A percentile compares a stretch with the other conserved stretches of the same genome.
phyloP scores from a whole-genome alignment of 768 basidiomycete species.

The Clitopilus hobsonii region DNA sequence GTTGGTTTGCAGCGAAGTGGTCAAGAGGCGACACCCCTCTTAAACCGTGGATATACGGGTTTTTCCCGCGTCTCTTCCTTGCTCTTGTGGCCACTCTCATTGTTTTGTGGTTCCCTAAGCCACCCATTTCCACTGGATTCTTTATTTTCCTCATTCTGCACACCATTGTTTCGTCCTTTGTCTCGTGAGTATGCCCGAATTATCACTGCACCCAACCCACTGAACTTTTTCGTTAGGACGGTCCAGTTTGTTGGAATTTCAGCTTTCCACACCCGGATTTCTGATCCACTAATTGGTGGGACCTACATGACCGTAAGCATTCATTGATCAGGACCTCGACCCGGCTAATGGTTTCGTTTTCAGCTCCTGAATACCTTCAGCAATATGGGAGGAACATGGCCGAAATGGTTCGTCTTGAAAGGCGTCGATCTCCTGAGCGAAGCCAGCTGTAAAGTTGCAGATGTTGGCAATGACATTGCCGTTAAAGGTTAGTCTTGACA shows the following conservation, averaged over 20 bases:
- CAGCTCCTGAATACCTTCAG: slow-evolving; percentile 93
- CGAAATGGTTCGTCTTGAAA: slow-evolving; percentile 93
- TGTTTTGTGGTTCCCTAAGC: slow-evolving; percentile 80
- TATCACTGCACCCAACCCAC: not conserved
- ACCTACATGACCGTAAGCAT: slow-evolving; percentile 95
- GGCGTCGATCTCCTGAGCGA: slow-evolving; percentile 89
- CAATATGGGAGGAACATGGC: slow-evolving; percentile 98
- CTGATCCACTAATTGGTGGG: slow-evolving; percentile 95
- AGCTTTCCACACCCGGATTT: slow-evolving; percentile 96
- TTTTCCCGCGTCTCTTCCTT: slow-evolving; percentile 82
- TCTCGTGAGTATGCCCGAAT: slow-evolving; percentile 52
- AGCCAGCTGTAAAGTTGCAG: slow-evolving; percentile 75
- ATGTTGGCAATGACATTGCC: slow-evolving; percentile 45
- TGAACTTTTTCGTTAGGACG: slow-evolving; percentile 52
- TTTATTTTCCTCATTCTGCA: slow-evolving; percentile 77
- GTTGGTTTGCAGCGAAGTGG: slow-evolving; percentile 93
- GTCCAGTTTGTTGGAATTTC: slow-evolving; percentile 99
- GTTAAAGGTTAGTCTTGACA: slow-evolving; percentile 59
- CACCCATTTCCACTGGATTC: slow-evolving; percentile 69
- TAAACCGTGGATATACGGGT: slow-evolving; percentile 86
- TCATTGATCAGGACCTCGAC: not conserved
- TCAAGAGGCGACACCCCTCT: slow-evolving; percentile 74
- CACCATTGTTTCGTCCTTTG: slow-evolving; percentile 80
- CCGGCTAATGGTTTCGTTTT: not conserved
- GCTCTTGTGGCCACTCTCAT: slow-evolving; percentile 68